Base-by-base conservation (phyloP, 306 rosid species). In the Cucurbita moschata region DNA sequence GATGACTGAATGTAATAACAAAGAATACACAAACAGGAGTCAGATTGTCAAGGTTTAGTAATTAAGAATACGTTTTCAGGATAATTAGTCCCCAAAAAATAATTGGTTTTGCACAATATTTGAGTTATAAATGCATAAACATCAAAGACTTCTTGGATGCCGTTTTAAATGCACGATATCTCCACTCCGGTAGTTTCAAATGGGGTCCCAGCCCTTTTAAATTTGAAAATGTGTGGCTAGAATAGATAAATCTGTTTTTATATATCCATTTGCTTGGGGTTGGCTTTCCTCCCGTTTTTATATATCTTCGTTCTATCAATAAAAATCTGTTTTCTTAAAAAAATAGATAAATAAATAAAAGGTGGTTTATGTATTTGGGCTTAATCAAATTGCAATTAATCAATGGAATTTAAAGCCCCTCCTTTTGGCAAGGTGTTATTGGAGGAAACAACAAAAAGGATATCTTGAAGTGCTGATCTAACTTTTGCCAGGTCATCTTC, bases 401-500 rank as follows among this genome's bases (percentile, higher is more conserved):
- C 30, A 4, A 40, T 40, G 35, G 70, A 63, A n/a, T 39, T 40
- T 63, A 63, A 39, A 40, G 10, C 30, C 51, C 35, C 40, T 66
- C 39, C 19, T 66, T 43, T 10, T 2, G 7, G 10, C 12, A 18
- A 12, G 54, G 54, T 66, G 54, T 21, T 3, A 14, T 39, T 72
- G 55, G 54, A 66, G 54, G 63, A 30, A 76, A 38, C 26, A 64
- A 55, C 44, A 69, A 71, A 83, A 85, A 94, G 98, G 98, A 94
- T 94, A 94, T 94, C 88, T 77, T 90, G 90, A 71, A 94, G 96
- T 82, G 66, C 59, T 42, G 46, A 16, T 82, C 88, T 90, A 63
- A 89, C 87, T 79, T 82, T 79, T 73, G 82, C 91, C 81, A 94
- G 82, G 53, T 94, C 87, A 56, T 79, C 84, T 79, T 87, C 96